Percentiles rank a stretch among this genome's conserved stretches.
Conservation (phyloP, 1,284 basidiomycete genomes). For the Malassezia caprae region DNA sequence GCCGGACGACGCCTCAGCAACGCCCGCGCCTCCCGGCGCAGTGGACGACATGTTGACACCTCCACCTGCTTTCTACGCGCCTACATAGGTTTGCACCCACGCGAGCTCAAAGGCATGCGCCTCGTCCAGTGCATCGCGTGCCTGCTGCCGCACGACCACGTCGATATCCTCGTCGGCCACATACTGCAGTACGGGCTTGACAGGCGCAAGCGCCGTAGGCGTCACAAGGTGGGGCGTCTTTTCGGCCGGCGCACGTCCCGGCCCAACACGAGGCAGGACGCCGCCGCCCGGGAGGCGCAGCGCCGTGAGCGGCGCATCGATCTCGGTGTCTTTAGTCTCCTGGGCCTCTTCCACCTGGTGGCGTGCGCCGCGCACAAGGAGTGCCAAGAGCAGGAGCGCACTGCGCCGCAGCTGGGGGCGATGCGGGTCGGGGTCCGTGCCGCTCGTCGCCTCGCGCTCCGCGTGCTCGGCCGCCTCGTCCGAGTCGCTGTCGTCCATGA, state of each 20-base stretch:
- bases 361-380: conserved; percentile 24
- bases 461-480: conserved; percentile 2
- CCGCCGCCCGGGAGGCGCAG: conserved; percentile 29
- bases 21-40: neutral
- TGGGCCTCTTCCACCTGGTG: conserved; percentile 25
- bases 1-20: neutral
- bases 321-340: neutral
- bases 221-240: neutral
- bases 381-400: conserved; percentile 32
- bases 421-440: conserved; percentile 25
- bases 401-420: conserved; percentile 36
- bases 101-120: conserved; percentile 15
- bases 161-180: conserved; percentile 20
- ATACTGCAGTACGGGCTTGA: neutral
- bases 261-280: conserved; percentile 17
- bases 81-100: conserved; percentile 3
- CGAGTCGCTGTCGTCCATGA: conserved; percentile 12
- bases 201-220: neutral
- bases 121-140: conserved; percentile 24
- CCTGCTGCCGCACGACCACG: conserved; percentile 28
- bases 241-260: neutral
- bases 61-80: neutral
- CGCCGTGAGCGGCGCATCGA: conserved; percentile 13
- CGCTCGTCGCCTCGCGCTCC: conserved; percentile 19
- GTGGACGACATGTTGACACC: neutral